Evolutionary conservation across 116 monocot species (phyloP).

Genomic region (Zostera marina): DNA sequence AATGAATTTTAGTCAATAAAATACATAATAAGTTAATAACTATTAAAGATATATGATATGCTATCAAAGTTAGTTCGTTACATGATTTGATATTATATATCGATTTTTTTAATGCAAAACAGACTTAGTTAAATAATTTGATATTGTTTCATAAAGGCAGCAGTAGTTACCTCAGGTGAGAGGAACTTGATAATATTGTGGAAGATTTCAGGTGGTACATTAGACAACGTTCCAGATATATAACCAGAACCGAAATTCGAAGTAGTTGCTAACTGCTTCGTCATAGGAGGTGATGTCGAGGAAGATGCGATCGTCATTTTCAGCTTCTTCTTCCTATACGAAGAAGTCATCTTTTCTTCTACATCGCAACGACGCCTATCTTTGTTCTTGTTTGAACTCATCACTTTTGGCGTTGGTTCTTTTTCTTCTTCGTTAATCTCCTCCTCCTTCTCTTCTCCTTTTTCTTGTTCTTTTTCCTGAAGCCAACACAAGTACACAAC

Average conservation of each 20-base stretch:
- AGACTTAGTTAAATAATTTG: too few relatives aligned
- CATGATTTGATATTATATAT: too few relatives aligned
- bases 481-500: not conserved
- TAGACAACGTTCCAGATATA: conserved; percentile 20
- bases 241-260: not conserved
- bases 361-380: not conserved
- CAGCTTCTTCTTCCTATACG: not conserved
- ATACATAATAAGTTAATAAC: not conserved
- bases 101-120: too few relatives aligned
- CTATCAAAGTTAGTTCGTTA: too few relatives aligned
- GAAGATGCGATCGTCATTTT: not conserved
- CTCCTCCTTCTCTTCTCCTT: not conserved
- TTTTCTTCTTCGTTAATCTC: not conserved
- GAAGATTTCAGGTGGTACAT: conserved; percentile 75
- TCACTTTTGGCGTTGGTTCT: not conserved
- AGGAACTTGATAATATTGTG: conserved; percentile 92
- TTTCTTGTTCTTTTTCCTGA: not conserved
- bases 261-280: not conserved
- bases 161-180: conserved; percentile 43
- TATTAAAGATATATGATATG: too few relatives aligned
- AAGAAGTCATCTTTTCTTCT: not conserved
- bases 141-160: too few relatives aligned
- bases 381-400: not conserved
- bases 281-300: not conserved
- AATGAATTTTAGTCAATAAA: conserved; percentile 2